Conservation (phyloP, 176 grass and related monocot genomes). For the Oryza meridionalis region DNA sequence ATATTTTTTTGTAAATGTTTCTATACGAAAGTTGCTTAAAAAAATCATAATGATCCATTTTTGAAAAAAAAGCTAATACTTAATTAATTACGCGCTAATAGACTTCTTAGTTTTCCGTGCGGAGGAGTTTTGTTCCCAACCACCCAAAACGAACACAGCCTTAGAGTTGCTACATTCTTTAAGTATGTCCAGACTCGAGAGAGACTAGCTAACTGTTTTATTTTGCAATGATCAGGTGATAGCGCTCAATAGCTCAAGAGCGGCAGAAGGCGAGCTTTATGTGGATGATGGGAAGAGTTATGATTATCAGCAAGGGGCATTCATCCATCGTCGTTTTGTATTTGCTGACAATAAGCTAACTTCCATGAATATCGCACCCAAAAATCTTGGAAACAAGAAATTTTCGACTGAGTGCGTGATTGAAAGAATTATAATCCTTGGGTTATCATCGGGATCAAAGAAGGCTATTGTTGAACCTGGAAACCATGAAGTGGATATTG, state of each 20-base stretch:
- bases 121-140: no score
- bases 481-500: slow-evolving; percentile 66
- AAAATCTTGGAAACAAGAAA: slow-evolving; percentile 55
- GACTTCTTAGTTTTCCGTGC: no score
- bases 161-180: not conserved
- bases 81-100: no score
- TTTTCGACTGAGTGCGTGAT: slow-evolving; percentile 70
- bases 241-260: slow-evolving; percentile 76
- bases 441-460: slow-evolving; percentile 66
- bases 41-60: no score
- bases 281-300: slow-evolving; percentile 92
- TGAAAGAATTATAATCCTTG: slow-evolving; percentile 84
- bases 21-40: no score
- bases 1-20: no score
- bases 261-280: slow-evolving; percentile 94
- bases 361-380: slow-evolving; percentile 54
- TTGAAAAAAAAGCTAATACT: no score
- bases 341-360: slow-evolving; percentile 80
- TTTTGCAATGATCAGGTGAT: slow-evolving; percentile 68
- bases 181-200: not conserved
- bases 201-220: slow-evolving; percentile 21
- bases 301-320: slow-evolving; percentile 81
- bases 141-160: no score
- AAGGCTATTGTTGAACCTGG: slow-evolving; percentile 81
- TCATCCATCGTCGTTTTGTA: slow-evolving; percentile 82